phyloP scores from a whole-genome alignment of 2,329 filamentous ascomycete genomes.

The Aspergillus sp. region DNA sequence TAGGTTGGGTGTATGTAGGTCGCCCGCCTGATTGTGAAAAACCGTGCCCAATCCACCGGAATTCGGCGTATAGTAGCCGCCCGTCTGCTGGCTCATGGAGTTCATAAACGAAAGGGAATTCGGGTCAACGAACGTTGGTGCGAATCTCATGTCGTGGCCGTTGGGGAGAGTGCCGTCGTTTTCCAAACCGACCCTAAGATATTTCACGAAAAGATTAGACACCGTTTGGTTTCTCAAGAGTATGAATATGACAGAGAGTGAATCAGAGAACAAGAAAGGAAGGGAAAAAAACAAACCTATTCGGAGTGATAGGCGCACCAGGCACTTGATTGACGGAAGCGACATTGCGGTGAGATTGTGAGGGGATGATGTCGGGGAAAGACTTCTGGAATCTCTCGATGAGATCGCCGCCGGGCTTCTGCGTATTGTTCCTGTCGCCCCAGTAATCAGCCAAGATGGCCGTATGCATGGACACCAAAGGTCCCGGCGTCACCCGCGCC shows the following conservation, averaged over 20 bases:
- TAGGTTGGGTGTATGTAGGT: slow-evolving; percentile 80
- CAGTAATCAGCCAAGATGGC: not conserved
- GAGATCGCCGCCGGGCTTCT: slow-evolving; percentile 83
- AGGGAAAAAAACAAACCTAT: slow-evolving; percentile 21
- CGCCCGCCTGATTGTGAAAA: slow-evolving; percentile 80
- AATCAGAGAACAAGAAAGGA: not conserved
- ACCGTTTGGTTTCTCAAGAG: not conserved
- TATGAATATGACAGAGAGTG: not conserved
- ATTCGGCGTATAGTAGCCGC: slow-evolving; percentile 85
- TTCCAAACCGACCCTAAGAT: slow-evolving; percentile 56
- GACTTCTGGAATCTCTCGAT: slow-evolving; percentile 79
- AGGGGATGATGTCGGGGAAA: slow-evolving; percentile 70
- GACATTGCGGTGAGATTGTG: slow-evolving; percentile 36
- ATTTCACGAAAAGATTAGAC: not conserved
- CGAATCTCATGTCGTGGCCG: slow-evolving; percentile 83
- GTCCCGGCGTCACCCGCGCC: slow-evolving; percentile 1
- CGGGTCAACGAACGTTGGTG: slow-evolving; percentile 82
- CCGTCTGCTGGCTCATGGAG: slow-evolving; percentile 76
- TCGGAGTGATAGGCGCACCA: slow-evolving; percentile 21
- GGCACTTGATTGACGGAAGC: slow-evolving; percentile 24
- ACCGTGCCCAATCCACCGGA: slow-evolving; percentile 74
- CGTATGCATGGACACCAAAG: not conserved
- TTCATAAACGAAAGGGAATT: slow-evolving; percentile 76
- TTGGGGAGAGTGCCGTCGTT: slow-evolving; percentile 80
- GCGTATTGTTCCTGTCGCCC: slow-evolving; percentile 65